phyloP scores from a whole-genome alignment of 306 rosid species.

The Acmispon strigosus region DNA sequence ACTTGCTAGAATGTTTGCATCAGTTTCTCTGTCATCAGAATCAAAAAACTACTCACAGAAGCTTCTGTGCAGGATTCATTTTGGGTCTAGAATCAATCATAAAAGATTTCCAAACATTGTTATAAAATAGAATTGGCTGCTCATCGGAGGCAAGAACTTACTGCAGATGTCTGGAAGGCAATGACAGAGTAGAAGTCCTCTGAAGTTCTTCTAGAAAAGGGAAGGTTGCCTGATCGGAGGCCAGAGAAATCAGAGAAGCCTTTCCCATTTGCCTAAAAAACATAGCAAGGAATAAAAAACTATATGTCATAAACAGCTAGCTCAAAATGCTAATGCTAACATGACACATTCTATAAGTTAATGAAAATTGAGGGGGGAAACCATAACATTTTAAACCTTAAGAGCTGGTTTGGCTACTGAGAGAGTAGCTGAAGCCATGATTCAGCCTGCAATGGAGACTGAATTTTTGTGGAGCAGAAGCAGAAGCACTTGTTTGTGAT shows the following conservation, averaged over 20 bases:
- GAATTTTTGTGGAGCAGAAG: conserved; percentile 1
- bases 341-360: background rate
- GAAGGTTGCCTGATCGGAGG: conserved; percentile 55
- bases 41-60: too few relatives aligned
- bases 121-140: background rate
- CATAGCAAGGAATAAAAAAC: background rate
- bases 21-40: too few relatives aligned
- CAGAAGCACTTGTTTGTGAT: background rate
- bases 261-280: conserved; percentile 56
- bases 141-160: conserved; percentile 33
- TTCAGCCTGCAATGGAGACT: conserved; percentile 2
- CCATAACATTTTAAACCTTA: conserved; percentile 42
- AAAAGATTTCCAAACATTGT: too few relatives aligned
- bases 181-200: conserved; percentile 72
- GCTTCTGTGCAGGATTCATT: too few relatives aligned
- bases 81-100: background rate
- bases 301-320: background rate
- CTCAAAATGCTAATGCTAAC: background rate
- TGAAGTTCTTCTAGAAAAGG: conserved; percentile 54
- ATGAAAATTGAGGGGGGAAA: background rate
- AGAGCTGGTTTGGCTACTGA: conserved; percentile 87
- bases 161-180: conserved; percentile 82
- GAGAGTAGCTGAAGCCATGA: conserved; percentile 93
- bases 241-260: conserved; percentile 82
- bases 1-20: too few relatives aligned